Conservation (phyloP, 2,329 filamentous ascomycete genomes). For the Aspergillus candidus region DNA sequence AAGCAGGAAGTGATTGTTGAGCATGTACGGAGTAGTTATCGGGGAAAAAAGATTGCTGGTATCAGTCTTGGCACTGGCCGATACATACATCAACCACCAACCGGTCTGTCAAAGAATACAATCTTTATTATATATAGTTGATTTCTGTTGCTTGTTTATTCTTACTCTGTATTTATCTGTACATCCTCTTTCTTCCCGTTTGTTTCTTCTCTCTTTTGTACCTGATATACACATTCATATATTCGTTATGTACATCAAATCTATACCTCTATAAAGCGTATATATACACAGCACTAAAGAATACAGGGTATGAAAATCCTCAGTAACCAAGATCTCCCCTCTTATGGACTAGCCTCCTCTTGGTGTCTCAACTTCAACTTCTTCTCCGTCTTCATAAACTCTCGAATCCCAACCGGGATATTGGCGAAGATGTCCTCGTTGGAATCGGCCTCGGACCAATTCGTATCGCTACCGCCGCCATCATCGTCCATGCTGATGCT, state of each 20-base stretch:
- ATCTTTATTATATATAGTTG: too few species aligned
- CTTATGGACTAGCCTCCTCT: slow-evolving; percentile 36
- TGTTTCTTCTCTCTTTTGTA: neutral
- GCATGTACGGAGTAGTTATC: too few species aligned
- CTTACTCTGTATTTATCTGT: neutral
- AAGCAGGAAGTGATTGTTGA: too few species aligned
- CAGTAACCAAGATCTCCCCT: too few species aligned
- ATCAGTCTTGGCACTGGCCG: too few species aligned
- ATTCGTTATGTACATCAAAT: neutral
- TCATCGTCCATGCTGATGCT: slow-evolving; percentile 70
- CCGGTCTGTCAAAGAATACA: too few species aligned
- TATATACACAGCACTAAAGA: too few species aligned
- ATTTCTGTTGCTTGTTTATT: neutral
- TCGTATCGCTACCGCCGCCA: slow-evolving; percentile 65
- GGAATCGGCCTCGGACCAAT: slow-evolving; percentile 50
- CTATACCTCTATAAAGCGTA: neutral
- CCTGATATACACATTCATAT: neutral
- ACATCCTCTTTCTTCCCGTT: neutral
- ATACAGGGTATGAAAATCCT: too few species aligned
- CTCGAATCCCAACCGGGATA: slow-evolving; percentile 85
- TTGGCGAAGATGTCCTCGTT: slow-evolving; percentile 64
- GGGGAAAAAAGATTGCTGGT: too few species aligned
- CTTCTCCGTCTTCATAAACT: slow-evolving; percentile 98
- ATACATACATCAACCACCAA: too few species aligned
- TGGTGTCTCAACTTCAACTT: slow-evolving; percentile 69